phyloP scores from a whole-genome alignment of 2,329 filamentous ascomycete species.

The Penicillium aurantiogriseum region DNA sequence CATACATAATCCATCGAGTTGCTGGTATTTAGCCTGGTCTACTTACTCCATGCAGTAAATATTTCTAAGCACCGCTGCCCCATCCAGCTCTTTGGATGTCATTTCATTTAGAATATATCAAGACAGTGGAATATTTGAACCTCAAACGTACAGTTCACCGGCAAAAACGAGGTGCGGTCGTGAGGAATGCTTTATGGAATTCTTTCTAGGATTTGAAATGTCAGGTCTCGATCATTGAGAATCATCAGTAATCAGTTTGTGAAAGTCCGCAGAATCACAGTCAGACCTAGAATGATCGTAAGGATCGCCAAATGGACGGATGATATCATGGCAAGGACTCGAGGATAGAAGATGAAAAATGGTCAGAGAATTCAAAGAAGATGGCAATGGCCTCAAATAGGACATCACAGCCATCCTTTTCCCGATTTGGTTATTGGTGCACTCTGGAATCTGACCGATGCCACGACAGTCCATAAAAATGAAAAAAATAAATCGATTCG shows the following conservation, averaged over 20 bases:
- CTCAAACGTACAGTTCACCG: slow-evolving; percentile 9
- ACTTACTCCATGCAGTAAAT: neutral
- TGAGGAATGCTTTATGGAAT: slow-evolving; percentile 37
- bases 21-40: neutral
- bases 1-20: slow-evolving; percentile 8
- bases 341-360: neutral
- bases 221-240: slow-evolving; percentile 39
- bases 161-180: slow-evolving; percentile 34
- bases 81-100: no score
- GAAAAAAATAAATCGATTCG: neutral
- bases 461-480: neutral
- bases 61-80: neutral
- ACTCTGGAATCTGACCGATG: neutral
- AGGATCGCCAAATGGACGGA: neutral
- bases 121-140: neutral
- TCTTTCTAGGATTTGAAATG: slow-evolving; percentile 41
- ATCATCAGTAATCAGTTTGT: slow-evolving; percentile 32
- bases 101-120: no score
- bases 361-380: neutral
- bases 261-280: no score
- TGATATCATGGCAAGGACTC: neutral
- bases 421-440: neutral
- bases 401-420: neutral
- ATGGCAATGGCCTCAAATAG: neutral
- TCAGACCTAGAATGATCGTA: no score